These are phyloP conservation scores for Cytidiella melzeri DNA, from an alignment of 768 basidiomycete genomes.

Conservation along the genomic window DNA sequence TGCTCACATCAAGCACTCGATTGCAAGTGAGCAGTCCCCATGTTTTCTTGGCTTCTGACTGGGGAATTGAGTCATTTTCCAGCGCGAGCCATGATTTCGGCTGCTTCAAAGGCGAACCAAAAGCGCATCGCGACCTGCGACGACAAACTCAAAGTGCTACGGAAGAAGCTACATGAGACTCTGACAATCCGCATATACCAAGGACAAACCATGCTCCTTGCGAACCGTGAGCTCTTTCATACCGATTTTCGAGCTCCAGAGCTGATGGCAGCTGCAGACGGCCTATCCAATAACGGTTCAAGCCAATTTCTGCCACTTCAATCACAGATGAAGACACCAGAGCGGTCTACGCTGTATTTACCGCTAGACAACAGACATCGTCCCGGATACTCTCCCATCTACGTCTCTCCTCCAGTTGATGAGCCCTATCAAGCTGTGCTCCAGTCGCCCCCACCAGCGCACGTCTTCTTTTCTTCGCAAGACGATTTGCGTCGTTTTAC, in stretches of 20 bases:
- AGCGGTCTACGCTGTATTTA: background rate
- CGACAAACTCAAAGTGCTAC: background rate
- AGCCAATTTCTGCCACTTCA: too few relatives aligned
- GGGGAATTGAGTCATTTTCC: too few relatives aligned
- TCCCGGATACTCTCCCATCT: background rate
- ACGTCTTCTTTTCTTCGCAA: background rate
- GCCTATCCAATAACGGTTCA: background rate
- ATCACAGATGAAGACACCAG: too few relatives aligned
- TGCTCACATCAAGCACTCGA: constrained; percentile 6
- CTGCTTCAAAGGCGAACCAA: background rate
- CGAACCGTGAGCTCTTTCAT: background rate
- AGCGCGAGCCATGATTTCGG: background rate
- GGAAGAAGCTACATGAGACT: background rate
- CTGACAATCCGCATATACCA: background rate
- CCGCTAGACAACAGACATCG: background rate
- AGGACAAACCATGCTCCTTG: background rate
- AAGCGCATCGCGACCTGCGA: background rate
- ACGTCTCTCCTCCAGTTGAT: background rate
- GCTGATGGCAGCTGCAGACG: background rate
- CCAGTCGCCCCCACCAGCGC: background rate
- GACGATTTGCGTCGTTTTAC: background rate
- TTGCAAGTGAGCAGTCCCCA: background rate
- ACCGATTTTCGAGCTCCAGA: background rate
- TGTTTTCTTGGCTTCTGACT: too few relatives aligned
- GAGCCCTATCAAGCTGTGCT: background rate